Evolutionary conservation across 306 rosid species (phyloP).

Genomic region (Abrus precatorius): DNA sequence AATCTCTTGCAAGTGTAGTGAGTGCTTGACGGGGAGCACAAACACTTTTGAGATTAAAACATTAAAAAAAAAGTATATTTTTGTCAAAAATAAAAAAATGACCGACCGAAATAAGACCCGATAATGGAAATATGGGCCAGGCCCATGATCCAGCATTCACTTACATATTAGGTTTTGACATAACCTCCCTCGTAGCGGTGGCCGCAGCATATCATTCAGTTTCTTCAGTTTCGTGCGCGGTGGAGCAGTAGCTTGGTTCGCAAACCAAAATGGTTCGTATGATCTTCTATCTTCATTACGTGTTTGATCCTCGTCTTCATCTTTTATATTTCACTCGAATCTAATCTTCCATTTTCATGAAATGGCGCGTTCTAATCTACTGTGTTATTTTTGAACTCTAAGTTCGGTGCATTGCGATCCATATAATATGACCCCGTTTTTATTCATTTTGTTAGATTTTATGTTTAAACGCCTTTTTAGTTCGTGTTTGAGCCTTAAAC

Average conservation of each 20-base stretch:
- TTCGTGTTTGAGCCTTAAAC: background rate
- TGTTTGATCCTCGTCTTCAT: background rate
- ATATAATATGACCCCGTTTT: background rate
- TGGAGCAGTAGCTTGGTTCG: background rate
- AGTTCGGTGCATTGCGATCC: background rate
- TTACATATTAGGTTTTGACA: slow-evolving; percentile 3
- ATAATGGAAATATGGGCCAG: background rate
- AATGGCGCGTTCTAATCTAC: background rate
- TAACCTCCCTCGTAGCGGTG: background rate
- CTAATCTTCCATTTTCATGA: background rate
- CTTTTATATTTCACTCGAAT: background rate
- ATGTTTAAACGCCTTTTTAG: background rate
- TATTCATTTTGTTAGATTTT: background rate
- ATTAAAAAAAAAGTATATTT: too few species aligned
- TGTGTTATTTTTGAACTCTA: background rate
- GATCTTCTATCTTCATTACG: background rate
- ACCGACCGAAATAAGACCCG: too few species aligned
- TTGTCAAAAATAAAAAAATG: too few species aligned
- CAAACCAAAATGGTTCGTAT: slow-evolving; percentile 35
- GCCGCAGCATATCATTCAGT: background rate
- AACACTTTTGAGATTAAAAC: too few species aligned
- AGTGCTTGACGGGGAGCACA: too few species aligned
- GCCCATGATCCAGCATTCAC: background rate
- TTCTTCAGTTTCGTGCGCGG: background rate
- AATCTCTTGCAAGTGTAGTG: too few species aligned